Percentiles rank a stretch among this genome's conserved stretches.
These are phyloP conservation scores for Steccherinum ochraceum DNA, from an alignment of 768 basidiomycete species.

Conservation along the genomic window DNA sequence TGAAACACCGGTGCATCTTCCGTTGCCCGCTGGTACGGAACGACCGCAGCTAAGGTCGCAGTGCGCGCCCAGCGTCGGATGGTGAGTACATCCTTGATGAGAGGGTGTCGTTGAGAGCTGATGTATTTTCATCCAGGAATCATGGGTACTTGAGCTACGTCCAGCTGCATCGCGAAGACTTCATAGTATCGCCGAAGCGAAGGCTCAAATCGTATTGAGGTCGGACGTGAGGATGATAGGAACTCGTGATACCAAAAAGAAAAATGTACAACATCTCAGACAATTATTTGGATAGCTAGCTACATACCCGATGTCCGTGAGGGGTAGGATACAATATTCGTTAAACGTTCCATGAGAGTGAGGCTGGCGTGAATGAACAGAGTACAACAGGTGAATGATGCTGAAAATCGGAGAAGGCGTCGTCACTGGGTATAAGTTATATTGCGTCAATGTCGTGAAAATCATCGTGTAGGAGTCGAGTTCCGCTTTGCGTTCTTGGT, in stretches of 20 bases:
- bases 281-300: too few species aligned
- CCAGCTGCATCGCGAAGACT: slow-evolving; percentile 32
- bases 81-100: slow-evolving; percentile 18
- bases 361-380: too few species aligned
- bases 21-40: slow-evolving; percentile 14
- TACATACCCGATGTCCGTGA: too few species aligned
- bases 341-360: too few species aligned
- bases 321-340: too few species aligned
- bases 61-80: slow-evolving; percentile 24
- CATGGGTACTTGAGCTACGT: slow-evolving; percentile 33
- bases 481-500: background rate
- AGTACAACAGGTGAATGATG: too few species aligned
- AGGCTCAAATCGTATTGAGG: too few species aligned
- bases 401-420: too few species aligned
- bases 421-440: background rate
- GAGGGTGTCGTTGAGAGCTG: background rate
- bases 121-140: slow-evolving; percentile 16
- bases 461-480: background rate
- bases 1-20: slow-evolving; percentile 23
- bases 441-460: background rate
- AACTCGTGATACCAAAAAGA: too few species aligned
- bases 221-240: too few species aligned
- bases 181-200: slow-evolving; percentile 7
- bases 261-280: too few species aligned
- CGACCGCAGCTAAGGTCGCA: slow-evolving; percentile 12